Percentiles rank a stretch among this genome's conserved stretches.
phyloP scores from a whole-genome alignment of 1,284 basidiomycete genomes.

The Irpex sp. region DNA sequence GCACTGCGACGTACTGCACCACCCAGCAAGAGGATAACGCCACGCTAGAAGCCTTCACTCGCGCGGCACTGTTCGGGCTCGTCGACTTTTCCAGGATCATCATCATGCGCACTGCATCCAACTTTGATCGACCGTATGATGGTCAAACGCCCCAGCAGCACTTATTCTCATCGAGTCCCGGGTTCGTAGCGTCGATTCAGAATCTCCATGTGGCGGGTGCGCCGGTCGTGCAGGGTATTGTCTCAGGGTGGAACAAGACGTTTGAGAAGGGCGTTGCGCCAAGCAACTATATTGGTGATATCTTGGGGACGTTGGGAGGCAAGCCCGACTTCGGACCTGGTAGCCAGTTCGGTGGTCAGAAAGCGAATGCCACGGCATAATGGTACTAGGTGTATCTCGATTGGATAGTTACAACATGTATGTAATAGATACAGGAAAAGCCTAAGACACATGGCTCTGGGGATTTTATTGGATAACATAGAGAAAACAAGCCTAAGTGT shows the following conservation, averaged over 20 bases:
- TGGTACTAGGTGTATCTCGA: no score
- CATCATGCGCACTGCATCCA: constrained; percentile 40
- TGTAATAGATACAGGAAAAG: no score
- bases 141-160: constrained; percentile 23
- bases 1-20: constrained; percentile 34
- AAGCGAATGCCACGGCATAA: not conserved
- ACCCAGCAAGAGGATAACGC: constrained; percentile 50
- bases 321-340: constrained; percentile 7
- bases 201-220: constrained; percentile 29
- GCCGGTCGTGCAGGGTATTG: constrained; percentile 28
- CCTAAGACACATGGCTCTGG: no score
- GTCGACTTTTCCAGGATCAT: constrained; percentile 44
- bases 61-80: constrained; percentile 33
- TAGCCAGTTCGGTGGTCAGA: constrained; percentile 4
- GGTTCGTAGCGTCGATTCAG: constrained; percentile 21
- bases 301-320: constrained; percentile 14
- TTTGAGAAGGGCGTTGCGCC: constrained; percentile 26
- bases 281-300: constrained; percentile 30
- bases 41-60: constrained; percentile 39
- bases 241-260: constrained; percentile 24
- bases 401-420: no score
- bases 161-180: constrained; percentile 18
- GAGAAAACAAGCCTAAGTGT: no score
- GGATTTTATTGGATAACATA: no score
- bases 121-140: constrained; percentile 39